A percentile compares a stretch with the other conserved stretches of the same genome.
These are phyloP conservation scores for Ophiostoma angusticollis DNA, from an alignment of 2,329 filamentous ascomycete species.

Conservation along the genomic window DNA sequence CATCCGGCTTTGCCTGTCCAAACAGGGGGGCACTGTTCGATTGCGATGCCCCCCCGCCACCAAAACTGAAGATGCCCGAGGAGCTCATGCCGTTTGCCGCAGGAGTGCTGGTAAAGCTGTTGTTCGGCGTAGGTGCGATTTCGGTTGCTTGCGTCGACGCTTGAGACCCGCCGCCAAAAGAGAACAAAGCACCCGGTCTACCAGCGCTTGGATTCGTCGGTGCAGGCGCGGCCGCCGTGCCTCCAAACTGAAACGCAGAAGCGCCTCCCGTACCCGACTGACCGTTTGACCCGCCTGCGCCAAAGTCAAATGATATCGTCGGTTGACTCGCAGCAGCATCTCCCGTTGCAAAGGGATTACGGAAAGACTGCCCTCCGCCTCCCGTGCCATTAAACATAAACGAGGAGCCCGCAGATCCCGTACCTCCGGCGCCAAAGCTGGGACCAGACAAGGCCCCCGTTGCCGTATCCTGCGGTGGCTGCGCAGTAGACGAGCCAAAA, in stretches of 20 bases:
- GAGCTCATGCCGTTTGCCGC: slow-evolving; percentile 15
- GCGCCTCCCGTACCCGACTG: slow-evolving; percentile 7
- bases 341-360: slow-evolving; percentile 26
- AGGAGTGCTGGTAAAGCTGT: slow-evolving; percentile 13
- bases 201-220: slow-evolving; percentile 4
- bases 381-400: slow-evolving; percentile 28
- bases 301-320: slow-evolving; percentile 27
- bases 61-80: slow-evolving; percentile 22
- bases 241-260: slow-evolving; percentile 16
- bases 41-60: slow-evolving; percentile 19
- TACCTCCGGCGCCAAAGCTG: slow-evolving; percentile 11
- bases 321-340: slow-evolving; percentile 13
- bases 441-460: neutral
- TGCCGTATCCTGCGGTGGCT: neutral
- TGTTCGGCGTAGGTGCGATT: slow-evolving; percentile 15
- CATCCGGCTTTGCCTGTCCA: slow-evolving; percentile 18
- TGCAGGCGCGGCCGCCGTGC: neutral
- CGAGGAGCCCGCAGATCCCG: slow-evolving; percentile 17
- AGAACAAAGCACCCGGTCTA: slow-evolving; percentile 20
- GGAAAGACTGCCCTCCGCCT: slow-evolving; percentile 21
- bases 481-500: slow-evolving; percentile 4
- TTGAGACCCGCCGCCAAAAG: slow-evolving; percentile 22
- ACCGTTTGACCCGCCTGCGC: slow-evolving; percentile 13
- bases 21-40: slow-evolving; percentile 17
- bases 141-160: slow-evolving; percentile 13